phyloP scores from a whole-genome alignment of 306 rosid genomes.

The Medicago truncatula region MtrunA17r5.0-ANR NC_053045.1:31216001-31216500 shows the following conservation, averaged over 20 bases:
- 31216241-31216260: slow-evolving; percentile 30
- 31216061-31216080: slow-evolving; percentile 14
- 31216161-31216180: not conserved
- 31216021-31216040: too few species aligned
- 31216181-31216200: slow-evolving; percentile 15
- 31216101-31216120: slow-evolving; percentile 13
- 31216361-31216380: slow-evolving; percentile 24
- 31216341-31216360: slow-evolving; percentile 15
- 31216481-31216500: slow-evolving; percentile 1
- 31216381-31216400: slow-evolving; percentile 6
- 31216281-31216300: slow-evolving; percentile 6
- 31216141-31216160: not conserved
- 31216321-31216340: slow-evolving; percentile 15
- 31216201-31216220: not conserved
- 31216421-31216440: slow-evolving; percentile 7
- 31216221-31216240: slow-evolving; percentile 1
- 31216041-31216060: not conserved
- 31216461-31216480: slow-evolving; percentile 1
- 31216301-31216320: slow-evolving; percentile 2
- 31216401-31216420: too few species aligned
- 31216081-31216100: slow-evolving; percentile 1
- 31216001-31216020: too few species aligned
- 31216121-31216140: slow-evolving; percentile 4
- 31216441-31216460: slow-evolving; percentile 14
- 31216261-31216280: slow-evolving; percentile 14